Evolutionary conservation across 345 rosid species (phyloP), one percentile per base, ranked within the genome.

Genomic region (Draba incana): DNA sequence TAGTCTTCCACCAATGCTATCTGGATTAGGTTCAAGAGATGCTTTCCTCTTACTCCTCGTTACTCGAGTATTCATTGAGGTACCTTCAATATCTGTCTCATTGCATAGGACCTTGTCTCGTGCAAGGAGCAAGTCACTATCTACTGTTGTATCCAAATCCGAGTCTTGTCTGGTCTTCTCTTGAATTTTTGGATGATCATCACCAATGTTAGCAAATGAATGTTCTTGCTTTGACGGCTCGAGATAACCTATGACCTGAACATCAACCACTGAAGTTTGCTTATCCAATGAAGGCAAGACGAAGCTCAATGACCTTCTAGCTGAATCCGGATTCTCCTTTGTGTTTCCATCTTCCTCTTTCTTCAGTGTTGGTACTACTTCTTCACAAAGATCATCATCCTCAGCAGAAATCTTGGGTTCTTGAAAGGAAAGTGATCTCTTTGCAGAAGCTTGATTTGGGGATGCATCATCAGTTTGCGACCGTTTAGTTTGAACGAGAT

Each of bases 361-460:
- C 74, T 69, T 33, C 35, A 60, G 8, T 25, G 27, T 28, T 16
- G 25, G 52, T 69, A 59, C 60, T 13, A 59, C 66, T 28, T 33
- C 8, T 33, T 31, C 41, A 44, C 25, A 42, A 8, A 72, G 31
- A 60, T 57, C 52, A 16, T 50, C 69, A 16, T 50, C 71, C 30
- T 8, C 56, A 70, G 38, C 57, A 44, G 24, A 15, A 47, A 42
- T 37, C 9, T 59, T 11, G 3, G 57, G 27, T n/a, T 68, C 78
- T 10, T 82, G 66, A 63, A 89, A 92, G 69, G 86, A 79, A 60
- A 89, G 78, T 15, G 86, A 81, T 70, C 88, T 81, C 83, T 84
- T 88, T 44, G 85, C 95, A 65, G 89, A 84, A 53, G 63, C 79
- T 62, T 78, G 83, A 62, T 77, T 78, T 31, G 61, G 45, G 33